Percentiles rank a stretch among this genome's conserved stretches.
Evolutionary conservation across 2,329 filamentous ascomycete species (phyloP).

Genomic region (Penicillium frequentans): DNA sequence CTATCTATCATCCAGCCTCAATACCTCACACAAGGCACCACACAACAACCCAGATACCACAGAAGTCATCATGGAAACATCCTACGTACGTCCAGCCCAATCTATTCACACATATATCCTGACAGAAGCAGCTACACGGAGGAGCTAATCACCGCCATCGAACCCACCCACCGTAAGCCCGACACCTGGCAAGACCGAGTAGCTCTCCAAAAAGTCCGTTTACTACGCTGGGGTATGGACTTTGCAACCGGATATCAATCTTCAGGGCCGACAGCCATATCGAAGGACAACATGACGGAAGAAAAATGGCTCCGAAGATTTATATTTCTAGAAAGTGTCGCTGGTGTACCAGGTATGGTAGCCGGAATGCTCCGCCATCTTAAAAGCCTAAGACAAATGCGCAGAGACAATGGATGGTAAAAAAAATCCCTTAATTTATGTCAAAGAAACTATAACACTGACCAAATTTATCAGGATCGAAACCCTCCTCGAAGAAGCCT

Average conservation of each 20-base stretch:
- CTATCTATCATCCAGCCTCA: too few relatives aligned
- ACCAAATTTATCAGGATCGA: slow-evolving; percentile 67
- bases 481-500: slow-evolving; percentile 83
- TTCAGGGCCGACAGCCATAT: slow-evolving; percentile 51
- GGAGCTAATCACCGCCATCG: slow-evolving; percentile 73
- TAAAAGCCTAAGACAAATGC: slow-evolving; percentile 77
- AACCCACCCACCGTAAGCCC: slow-evolving; percentile 73
- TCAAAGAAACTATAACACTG: background rate
- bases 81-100: slow-evolving; percentile 47
- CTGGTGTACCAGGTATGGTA: slow-evolving; percentile 95
- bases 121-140: slow-evolving; percentile 59
- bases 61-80: slow-evolving; percentile 20
- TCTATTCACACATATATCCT: background rate
- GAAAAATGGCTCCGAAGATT: slow-evolving; percentile 87
- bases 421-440: background rate
- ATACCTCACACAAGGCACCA: background rate
- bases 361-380: slow-evolving; percentile 92
- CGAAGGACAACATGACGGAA: slow-evolving; percentile 72
- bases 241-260: slow-evolving; percentile 80
- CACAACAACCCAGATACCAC: slow-evolving; percentile 9
- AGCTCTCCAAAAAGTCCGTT: slow-evolving; percentile 73
- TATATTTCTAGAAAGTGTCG: slow-evolving; percentile 91
- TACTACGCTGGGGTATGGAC: slow-evolving; percentile 79
- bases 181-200: slow-evolving; percentile 73
- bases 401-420: slow-evolving; percentile 86